A percentile compares a stretch with the other conserved stretches of the same genome.
Conservation (phyloP, 768 basidiomycete species). For the Phanerodontia chrysosporium region DNA sequence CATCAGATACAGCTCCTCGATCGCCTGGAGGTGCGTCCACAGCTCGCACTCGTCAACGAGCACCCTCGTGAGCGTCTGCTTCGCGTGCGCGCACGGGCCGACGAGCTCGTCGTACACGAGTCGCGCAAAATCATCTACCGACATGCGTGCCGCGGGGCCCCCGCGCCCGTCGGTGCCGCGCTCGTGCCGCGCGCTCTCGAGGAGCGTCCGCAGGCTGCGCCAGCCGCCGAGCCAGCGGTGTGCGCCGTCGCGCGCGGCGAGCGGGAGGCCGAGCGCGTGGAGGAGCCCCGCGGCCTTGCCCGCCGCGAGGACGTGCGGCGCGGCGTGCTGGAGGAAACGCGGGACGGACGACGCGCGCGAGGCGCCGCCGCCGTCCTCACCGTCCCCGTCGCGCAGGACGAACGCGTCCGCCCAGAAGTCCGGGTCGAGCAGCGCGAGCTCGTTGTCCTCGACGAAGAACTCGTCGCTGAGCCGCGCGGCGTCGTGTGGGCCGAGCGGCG, state of each 20-base stretch:
- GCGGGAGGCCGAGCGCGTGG: constrained; percentile 44
- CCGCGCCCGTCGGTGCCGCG: not conserved
- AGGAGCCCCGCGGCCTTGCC: constrained; percentile 79
- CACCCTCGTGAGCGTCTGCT: constrained; percentile 49
- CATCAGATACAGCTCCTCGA: constrained; percentile 75
- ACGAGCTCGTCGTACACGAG: constrained; percentile 60
- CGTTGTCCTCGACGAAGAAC: constrained; percentile 77
- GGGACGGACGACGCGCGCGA: constrained; percentile 36
- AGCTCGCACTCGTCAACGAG: constrained; percentile 64
- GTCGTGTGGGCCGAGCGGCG: not conserved
- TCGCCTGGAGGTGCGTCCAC: constrained; percentile 54
- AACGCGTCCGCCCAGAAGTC: constrained; percentile 82
- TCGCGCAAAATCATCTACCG: constrained; percentile 57
- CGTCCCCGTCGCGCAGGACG: constrained; percentile 41
- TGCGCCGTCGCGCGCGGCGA: not conserved
- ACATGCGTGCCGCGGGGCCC: constrained; percentile 45
- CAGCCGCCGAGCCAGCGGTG: constrained; percentile 1
- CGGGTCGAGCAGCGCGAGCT: constrained; percentile 50
- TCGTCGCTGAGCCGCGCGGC: constrained; percentile 51
- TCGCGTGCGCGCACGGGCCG: constrained; percentile 51
- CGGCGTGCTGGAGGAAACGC: constrained; percentile 56
- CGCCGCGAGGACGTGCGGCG: constrained; percentile 54
- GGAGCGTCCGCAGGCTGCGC: constrained; percentile 1
- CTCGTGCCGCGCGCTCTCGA: not conserved
- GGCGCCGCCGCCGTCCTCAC: constrained; percentile 22